These are phyloP conservation scores for Phanerochaete carnosa DNA, from an alignment of 768 basidiomycete genomes.

Conservation along the genomic window DNA sequence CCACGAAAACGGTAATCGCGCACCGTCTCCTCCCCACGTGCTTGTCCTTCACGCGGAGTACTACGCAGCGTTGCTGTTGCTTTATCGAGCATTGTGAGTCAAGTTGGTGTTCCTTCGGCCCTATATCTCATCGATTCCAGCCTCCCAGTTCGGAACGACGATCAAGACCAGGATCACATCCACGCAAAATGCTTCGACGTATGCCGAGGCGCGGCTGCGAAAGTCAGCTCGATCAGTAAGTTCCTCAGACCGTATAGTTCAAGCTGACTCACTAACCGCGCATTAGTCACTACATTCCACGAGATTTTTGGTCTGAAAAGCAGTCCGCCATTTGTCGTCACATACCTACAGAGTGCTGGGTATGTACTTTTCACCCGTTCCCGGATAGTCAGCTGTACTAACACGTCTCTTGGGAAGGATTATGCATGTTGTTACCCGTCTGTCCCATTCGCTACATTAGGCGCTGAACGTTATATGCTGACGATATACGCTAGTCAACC, in stretches of 20 bases:
- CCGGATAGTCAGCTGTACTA: neutral
- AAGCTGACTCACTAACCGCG: neutral
- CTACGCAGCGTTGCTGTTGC: constrained; percentile 69
- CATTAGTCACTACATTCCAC: constrained; percentile 53
- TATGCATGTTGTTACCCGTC: constrained; percentile 76
- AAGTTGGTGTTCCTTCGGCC: too few species aligned
- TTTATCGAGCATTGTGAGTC: constrained; percentile 77
- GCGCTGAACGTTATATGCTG: constrained; percentile 15
- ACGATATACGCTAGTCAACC: constrained; percentile 45
- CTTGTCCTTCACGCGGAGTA: constrained; percentile 71
- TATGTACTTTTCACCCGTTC: constrained; percentile 32
- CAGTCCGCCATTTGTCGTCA: constrained; percentile 62
- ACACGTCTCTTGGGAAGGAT: constrained; percentile 57
- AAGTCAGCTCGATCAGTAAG: constrained; percentile 64
- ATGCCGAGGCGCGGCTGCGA: constrained; percentile 69
- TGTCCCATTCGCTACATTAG: constrained; percentile 22
- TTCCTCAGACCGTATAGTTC: neutral
- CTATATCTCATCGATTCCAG: neutral
- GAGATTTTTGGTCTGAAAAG: constrained; percentile 59
- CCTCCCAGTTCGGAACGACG: neutral
- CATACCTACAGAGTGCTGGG: constrained; percentile 71
- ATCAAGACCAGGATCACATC: constrained; percentile 31
- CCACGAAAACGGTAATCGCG: constrained; percentile 51
- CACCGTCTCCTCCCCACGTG: constrained; percentile 59
- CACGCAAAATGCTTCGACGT: constrained; percentile 72